Conservation (phyloP, 2,329 filamentous ascomycete species). For the Phyllosticta citrichinensis region DNA sequence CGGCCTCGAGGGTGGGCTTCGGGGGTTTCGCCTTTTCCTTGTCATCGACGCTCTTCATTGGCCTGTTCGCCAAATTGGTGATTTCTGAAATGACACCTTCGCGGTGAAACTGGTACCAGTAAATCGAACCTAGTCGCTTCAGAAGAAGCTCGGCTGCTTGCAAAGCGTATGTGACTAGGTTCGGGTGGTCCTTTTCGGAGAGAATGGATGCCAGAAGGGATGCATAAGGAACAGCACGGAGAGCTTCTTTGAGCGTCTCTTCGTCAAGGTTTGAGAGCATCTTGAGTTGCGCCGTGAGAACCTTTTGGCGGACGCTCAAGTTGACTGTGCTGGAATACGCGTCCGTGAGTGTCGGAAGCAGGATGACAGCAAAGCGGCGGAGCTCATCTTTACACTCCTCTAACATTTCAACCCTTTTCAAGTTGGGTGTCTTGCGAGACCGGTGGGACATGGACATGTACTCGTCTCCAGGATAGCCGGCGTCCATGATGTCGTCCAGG, state of each 20-base stretch:
- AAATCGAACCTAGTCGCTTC: constrained; percentile 73
- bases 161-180: constrained; percentile 74
- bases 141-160: constrained; percentile 85
- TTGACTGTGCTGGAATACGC: constrained; percentile 98
- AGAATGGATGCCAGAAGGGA: constrained; percentile 93
- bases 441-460: constrained; percentile 32
- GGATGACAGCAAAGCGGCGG: constrained; percentile 81
- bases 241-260: constrained; percentile 70
- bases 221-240: constrained; percentile 83
- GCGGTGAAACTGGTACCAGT: constrained; percentile 92
- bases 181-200: constrained; percentile 86
- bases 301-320: constrained; percentile 85
- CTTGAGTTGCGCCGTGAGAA: constrained; percentile 89
- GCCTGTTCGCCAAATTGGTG: constrained; percentile 58
- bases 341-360: constrained; percentile 90
- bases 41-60: constrained; percentile 22
- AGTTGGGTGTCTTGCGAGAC: constrained; percentile 53
- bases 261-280: constrained; percentile 95
- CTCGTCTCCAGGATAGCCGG: constrained; percentile 39
- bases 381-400: constrained; percentile 77
- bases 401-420: constrained; percentile 73
- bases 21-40: constrained; percentile 15
- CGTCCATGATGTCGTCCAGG: constrained; percentile 40
- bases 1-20: constrained; percentile 19
- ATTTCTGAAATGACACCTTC: constrained; percentile 95